A percentile compares a stretch with the other conserved stretches of the same genome.
Evolutionary conservation across 164 flowering plant species (phyloP).

Genomic region (Tetracentron sinense): DNA sequence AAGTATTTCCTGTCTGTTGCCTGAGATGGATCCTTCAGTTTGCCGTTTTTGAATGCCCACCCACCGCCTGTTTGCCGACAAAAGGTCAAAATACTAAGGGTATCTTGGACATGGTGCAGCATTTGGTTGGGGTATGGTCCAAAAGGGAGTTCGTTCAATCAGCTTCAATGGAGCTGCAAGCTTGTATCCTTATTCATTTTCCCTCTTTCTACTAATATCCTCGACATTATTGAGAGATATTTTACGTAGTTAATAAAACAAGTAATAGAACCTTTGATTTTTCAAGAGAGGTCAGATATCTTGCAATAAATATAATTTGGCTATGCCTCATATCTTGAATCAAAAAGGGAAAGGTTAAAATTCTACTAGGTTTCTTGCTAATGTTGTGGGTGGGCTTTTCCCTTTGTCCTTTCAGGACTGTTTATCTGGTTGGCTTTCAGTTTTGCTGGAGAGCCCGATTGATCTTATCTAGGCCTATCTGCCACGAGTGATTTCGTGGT

Average conservation of each 20-base stretch:
- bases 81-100: constrained; percentile 26
- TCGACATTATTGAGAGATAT: not conserved
- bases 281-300: not conserved
- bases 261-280: not conserved
- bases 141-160: constrained; percentile 79
- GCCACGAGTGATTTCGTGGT: no score
- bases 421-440: no score
- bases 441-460: no score
- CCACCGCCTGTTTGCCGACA: constrained; percentile 23
- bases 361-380: no score
- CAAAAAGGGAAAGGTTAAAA: no score
- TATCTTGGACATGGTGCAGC: constrained; percentile 51
- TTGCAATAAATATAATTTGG: no score
- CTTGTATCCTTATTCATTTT: constrained; percentile 69
- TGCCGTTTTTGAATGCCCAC: constrained; percentile 66
- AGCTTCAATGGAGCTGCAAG: constrained; percentile 81
- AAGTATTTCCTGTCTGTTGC: constrained; percentile 81
- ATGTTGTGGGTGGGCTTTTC: no score
- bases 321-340: no score
- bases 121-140: constrained; percentile 67
- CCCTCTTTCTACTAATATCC: constrained; percentile 1
- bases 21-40: constrained; percentile 90
- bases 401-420: no score
- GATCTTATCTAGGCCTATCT: no score
- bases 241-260: not conserved